Conservation (phyloP, 345 rosid species). For the Lagerstroemia speciosa region DNA sequence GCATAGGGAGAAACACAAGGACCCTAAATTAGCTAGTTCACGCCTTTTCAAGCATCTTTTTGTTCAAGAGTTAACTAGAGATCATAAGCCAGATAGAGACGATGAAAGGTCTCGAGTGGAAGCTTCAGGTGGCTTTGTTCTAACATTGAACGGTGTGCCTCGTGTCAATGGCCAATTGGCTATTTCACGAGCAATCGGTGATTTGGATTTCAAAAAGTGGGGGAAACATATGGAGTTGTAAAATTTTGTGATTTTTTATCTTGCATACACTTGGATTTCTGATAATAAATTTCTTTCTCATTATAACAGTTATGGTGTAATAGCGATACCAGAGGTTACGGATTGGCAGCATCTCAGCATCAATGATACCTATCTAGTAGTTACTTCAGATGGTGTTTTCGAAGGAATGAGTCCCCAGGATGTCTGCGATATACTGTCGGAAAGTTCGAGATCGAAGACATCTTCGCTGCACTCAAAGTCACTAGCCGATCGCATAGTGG, state of each 20-base stretch:
- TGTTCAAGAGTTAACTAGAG: slow-evolving; percentile 69
- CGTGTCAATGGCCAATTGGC: slow-evolving; percentile 87
- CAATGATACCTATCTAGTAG: slow-evolving; percentile 80
- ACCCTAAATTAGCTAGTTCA: no score
- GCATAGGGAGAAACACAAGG: neutral
- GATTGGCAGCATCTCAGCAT: slow-evolving; percentile 62
- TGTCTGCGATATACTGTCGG: slow-evolving; percentile 71
- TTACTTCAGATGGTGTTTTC: slow-evolving; percentile 87
- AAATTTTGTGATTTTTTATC: neutral
- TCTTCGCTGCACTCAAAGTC: slow-evolving; percentile 57
- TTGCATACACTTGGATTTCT: neutral
- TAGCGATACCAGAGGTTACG: slow-evolving; percentile 76
- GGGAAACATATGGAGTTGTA: neutral
- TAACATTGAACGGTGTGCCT: slow-evolving; percentile 66
- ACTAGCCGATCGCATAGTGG: slow-evolving; percentile 70
- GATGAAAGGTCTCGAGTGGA: slow-evolving; percentile 84
- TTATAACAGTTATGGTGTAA: slow-evolving; percentile 65
- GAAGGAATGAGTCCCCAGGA: slow-evolving; percentile 67
- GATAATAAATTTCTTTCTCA: neutral
- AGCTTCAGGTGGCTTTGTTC: slow-evolving; percentile 83
- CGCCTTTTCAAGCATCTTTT: slow-evolving; percentile 39
- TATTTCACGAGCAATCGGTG: slow-evolving; percentile 87
- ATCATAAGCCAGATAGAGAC: slow-evolving; percentile 79
- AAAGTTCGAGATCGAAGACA: slow-evolving; percentile 26
- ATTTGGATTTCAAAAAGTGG: slow-evolving; percentile 54